Evolutionary conservation across 495 filamentous ascomycete species (phyloP).

Genomic region (Xylaria scruposa): DNA sequence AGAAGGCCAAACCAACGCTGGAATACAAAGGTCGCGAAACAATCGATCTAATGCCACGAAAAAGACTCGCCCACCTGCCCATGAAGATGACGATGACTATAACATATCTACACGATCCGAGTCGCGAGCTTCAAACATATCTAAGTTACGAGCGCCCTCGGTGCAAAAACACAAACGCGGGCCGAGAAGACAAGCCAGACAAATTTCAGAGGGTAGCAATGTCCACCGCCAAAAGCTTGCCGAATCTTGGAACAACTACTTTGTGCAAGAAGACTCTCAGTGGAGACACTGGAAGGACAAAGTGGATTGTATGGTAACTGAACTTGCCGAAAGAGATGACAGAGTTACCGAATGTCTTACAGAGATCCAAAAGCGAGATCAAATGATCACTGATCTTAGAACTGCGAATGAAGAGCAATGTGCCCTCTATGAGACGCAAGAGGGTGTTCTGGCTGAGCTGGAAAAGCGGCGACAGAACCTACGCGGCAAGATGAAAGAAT

Average conservation of each 20-base stretch:
- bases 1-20: neutral
- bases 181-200: constrained; percentile 18
- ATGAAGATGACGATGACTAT: neutral
- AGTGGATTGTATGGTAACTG: constrained; percentile 30
- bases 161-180: neutral
- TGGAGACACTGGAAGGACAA: constrained; percentile 36
- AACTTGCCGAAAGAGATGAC: constrained; percentile 32
- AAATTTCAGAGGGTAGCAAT: constrained; percentile 25
- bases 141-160: constrained; percentile 29
- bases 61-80: constrained; percentile 9
- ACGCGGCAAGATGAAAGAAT: constrained; percentile 40
- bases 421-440: constrained; percentile 32
- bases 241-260: constrained; percentile 34
- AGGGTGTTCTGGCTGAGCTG: constrained; percentile 33
- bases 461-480: constrained; percentile 32
- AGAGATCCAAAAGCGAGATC: constrained; percentile 29
- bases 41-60: neutral
- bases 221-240: constrained; percentile 28
- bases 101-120: constrained; percentile 25
- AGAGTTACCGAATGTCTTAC: constrained; percentile 33
- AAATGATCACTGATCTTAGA: constrained; percentile 37
- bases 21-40: neutral
- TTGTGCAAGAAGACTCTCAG: constrained; percentile 30
- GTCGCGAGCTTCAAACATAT: constrained; percentile 38
- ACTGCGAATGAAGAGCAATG: constrained; percentile 30